Evolutionary conservation across 2,329 filamentous ascomycete species (phyloP).

Genomic region (Cercospora brassicicola): DNA sequence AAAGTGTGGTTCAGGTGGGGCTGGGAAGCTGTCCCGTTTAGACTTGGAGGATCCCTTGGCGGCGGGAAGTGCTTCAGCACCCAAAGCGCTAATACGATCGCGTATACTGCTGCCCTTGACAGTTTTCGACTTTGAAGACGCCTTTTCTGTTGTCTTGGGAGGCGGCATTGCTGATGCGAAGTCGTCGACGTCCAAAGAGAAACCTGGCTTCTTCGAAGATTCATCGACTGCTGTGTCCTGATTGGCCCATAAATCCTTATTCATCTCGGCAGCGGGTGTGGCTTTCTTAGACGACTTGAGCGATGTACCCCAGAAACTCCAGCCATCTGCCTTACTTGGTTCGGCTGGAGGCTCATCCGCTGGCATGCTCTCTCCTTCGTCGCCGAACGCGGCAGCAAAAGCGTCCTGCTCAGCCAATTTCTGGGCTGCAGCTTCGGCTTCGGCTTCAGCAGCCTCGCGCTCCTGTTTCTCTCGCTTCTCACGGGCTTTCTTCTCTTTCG

Average conservation of each 20-base stretch:
- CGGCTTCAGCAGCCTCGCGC: neutral
- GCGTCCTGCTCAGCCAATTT: conserved; percentile 40
- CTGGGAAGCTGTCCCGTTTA: conserved; percentile 26
- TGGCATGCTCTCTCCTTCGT: conserved; percentile 37
- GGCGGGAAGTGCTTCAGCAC: conserved; percentile 42
- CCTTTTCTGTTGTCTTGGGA: conserved; percentile 46
- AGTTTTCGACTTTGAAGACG: conserved; percentile 46
- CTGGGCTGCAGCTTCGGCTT: conserved; percentile 24
- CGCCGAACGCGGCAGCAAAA: conserved; percentile 40
- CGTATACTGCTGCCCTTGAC: conserved; percentile 49
- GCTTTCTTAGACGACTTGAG: conserved; percentile 48
- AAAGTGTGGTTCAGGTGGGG: conserved; percentile 37
- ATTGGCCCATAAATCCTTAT: conserved; percentile 46
- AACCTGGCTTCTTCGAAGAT: conserved; percentile 47
- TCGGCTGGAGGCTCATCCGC: conserved; percentile 29
- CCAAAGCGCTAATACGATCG: conserved; percentile 54
- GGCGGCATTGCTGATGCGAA: conserved; percentile 42
- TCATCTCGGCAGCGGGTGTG: conserved; percentile 33
- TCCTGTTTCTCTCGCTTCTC: neutral
- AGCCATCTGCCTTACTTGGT: conserved; percentile 39
- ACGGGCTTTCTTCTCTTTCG: neutral
- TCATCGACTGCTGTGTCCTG: conserved; percentile 43
- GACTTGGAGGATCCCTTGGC: conserved; percentile 39
- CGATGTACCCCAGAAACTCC: conserved; percentile 48
- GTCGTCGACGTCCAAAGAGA: conserved; percentile 44